Base-by-base conservation (phyloP, 768 basidiomycete species). In the Mrakia hoshinonis region DNA sequence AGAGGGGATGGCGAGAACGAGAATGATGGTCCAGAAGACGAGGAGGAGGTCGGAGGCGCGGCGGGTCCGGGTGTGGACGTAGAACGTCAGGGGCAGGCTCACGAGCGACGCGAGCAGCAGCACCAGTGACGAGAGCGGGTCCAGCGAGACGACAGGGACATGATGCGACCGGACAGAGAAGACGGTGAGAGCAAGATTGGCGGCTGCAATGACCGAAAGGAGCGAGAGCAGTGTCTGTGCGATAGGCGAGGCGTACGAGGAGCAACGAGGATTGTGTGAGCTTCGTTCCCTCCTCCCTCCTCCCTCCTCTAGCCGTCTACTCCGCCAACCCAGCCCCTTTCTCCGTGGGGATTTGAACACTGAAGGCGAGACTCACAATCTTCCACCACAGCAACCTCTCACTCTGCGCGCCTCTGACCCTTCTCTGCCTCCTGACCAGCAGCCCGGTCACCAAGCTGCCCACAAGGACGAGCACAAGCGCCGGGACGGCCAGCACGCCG, bases 21-120 rank as follows among this genome's bases (percentile, higher is more conserved):
- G 62, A 75, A 91, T 90, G 12, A 84, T 63, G 0, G 91, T 90
- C 89, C 90, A 95, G 79, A 91, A 94, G 58, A 94, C 77, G 11
- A 96, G 84, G 46, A 92, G 79, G 12, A 86, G 76, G 1, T 89
- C 82, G 0, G 90, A 91, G 0, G 92, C 88, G 10, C 84, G 83
- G 22, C 86, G 84, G 0, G 87, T 85, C 20, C 87, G 85, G 47
- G 85, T 84, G 77, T 93, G 90, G 73, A 90, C 91, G 69, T 83
- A 79, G 74, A 83, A 84, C 1, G 87, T 87, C 55, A 91, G 52
- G 0, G 52, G 79, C 26, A 81, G 73, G 3, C 84, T 76, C 18
- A 85, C 80, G 15, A 83, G 74, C 26, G 84, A 62, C 0, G 61
- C 55, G 18, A 68, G 22, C 12, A 67, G 26, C 10, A 73, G 72